Evolutionary conservation across 345 rosid species (phyloP).

Genomic region (Rhizophora mangle): DNA sequence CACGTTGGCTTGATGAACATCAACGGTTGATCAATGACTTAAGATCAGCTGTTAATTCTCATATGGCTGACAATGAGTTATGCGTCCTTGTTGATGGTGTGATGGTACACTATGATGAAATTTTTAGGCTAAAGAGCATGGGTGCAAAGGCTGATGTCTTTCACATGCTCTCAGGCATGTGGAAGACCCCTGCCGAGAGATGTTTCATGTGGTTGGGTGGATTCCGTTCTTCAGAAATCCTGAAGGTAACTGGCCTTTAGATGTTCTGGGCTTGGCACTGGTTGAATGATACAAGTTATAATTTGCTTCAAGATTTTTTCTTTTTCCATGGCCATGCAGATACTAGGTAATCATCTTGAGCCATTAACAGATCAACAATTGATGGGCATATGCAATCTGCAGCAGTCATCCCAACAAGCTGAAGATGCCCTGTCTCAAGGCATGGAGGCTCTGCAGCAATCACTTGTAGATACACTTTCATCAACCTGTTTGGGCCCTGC

Average conservation of each 20-base stretch:
- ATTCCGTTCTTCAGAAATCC: constrained; percentile 83
- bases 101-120: constrained; percentile 76
- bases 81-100: constrained; percentile 66
- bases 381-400: constrained; percentile 91
- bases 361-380: constrained; percentile 90
- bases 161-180: constrained; percentile 96
- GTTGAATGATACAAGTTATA: not conserved
- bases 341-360: constrained; percentile 79
- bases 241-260: constrained; percentile 48
- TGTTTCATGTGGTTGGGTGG: constrained; percentile 99
- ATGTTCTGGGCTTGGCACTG: not conserved
- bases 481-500: constrained; percentile 59
- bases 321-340: constrained; percentile 37
- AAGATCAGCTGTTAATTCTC: constrained; percentile 67
- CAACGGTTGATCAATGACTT: constrained; percentile 65
- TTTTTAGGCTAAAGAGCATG: constrained; percentile 64
- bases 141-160: constrained; percentile 83
- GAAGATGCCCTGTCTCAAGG: constrained; percentile 98
- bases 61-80: constrained; percentile 57
- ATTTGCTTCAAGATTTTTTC: not conserved
- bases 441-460: constrained; percentile 93
- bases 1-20: constrained; percentile 89
- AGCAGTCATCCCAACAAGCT: constrained; percentile 93
- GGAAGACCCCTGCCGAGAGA: constrained; percentile 94
- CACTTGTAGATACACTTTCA: constrained; percentile 77